Conservation (phyloP, 176 grass and related monocot genomes). For the Bothriochloa decipiens region DNA sequence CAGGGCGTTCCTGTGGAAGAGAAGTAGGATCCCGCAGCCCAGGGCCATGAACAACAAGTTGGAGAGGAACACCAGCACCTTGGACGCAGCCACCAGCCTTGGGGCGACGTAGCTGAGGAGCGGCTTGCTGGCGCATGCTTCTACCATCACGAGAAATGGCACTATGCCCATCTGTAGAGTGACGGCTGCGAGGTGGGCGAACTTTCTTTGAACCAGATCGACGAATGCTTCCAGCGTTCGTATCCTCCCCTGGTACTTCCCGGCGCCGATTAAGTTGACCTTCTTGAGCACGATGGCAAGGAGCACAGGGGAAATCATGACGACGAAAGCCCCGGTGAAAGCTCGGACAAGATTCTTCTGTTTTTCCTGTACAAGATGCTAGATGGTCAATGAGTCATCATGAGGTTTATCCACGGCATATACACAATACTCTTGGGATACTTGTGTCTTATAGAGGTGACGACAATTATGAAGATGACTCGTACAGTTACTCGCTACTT, state of each 20-base stretch:
- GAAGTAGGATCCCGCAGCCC: background rate
- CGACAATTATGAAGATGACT: no score
- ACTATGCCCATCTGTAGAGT: background rate
- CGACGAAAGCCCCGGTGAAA: background rate
- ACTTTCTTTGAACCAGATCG: background rate
- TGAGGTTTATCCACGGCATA: no score
- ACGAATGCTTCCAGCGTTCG: background rate
- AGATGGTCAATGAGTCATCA: background rate
- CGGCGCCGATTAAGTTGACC: background rate
- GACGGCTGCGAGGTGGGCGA: background rate
- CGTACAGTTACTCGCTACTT: no score
- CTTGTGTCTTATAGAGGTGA: no score
- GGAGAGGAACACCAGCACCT: background rate
- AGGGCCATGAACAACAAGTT: background rate
- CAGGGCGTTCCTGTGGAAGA: background rate
- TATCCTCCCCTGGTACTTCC: background rate
- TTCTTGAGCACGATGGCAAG: slow-evolving; percentile 5
- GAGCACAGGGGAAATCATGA: background rate
- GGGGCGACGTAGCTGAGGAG: background rate
- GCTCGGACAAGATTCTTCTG: background rate
- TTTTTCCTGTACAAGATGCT: background rate
- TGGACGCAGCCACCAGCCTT: background rate
- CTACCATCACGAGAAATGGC: background rate
- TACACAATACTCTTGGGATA: no score
- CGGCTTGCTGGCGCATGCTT: background rate